These are phyloP conservation scores for Rossbeevera mucosa DNA, from an alignment of 768 basidiomycete genomes.

Conservation along the genomic window DNA sequence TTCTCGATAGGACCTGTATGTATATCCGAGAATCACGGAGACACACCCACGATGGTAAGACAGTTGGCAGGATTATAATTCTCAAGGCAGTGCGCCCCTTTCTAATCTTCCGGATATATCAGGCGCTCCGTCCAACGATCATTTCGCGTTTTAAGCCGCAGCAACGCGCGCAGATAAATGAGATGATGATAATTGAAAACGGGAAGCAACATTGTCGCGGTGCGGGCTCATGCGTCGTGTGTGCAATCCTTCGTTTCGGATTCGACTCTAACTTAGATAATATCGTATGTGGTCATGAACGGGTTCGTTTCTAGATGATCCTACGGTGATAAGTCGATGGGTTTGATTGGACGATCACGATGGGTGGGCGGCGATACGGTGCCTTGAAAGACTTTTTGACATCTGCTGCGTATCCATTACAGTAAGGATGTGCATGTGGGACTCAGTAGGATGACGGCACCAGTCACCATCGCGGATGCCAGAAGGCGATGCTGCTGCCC, in stretches of 20 bases:
- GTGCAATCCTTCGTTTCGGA: conserved; percentile 1
- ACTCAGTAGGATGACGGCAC: neutral
- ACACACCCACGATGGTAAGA: neutral
- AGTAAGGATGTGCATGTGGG: neutral
- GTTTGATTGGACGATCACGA: conserved; percentile 2
- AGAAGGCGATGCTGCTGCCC: neutral
- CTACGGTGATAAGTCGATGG: conserved; percentile 3
- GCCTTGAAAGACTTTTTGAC: neutral
- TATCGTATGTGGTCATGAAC: neutral
- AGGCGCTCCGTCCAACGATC: neutral
- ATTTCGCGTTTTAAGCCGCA: neutral
- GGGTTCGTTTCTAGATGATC: neutral
- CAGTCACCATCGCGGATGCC: neutral
- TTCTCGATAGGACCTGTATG: neutral
- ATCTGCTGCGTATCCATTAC: neutral
- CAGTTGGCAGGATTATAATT: neutral
- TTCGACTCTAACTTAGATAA: neutral
- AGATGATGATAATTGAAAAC: neutral
- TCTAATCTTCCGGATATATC: neutral
- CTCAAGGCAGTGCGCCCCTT: neutral
- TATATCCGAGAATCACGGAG: conserved; percentile 8
- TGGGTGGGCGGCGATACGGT: conserved; percentile 9
- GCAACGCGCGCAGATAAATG: neutral
- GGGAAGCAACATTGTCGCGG: conserved; percentile 15
- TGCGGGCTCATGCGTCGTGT: neutral